Percentiles rank a stretch among this genome's conserved stretches.
phyloP scores from a whole-genome alignment of 176 grass and related monocot genomes.

The Puccinellia tenuiflora region DNA sequence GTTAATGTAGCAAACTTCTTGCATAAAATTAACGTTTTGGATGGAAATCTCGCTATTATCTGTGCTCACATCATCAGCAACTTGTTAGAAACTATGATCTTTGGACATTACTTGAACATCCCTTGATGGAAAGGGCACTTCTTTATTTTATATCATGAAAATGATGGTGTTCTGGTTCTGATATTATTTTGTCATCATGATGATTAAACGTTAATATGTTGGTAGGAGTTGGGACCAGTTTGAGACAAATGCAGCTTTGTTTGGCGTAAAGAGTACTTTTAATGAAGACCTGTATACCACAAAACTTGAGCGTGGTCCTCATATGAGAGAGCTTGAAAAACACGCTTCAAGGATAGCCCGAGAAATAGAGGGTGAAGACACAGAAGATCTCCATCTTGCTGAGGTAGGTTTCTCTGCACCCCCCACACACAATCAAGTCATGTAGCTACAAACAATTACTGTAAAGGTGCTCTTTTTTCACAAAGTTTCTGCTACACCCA shows the following conservation, averaged over 20 bases:
- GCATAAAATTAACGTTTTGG: neutral
- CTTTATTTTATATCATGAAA: constrained; percentile 16
- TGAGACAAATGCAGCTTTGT: constrained; percentile 81
- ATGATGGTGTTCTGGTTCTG: neutral
- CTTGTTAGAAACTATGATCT: neutral
- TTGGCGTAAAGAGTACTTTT: constrained; percentile 98
- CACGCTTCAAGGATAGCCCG: constrained; percentile 77
- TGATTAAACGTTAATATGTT: neutral
- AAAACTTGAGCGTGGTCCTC: constrained; percentile 92
- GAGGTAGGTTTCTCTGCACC: constrained; percentile 54
- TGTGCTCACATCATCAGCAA: neutral
- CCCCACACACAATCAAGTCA: neutral
- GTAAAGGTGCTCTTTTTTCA: neutral
- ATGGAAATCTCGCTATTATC: neutral
- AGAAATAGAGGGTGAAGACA: constrained; percentile 96
- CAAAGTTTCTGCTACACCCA: neutral
- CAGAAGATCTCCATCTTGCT: constrained; percentile 88
- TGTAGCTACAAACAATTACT: neutral
- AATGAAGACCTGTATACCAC: constrained; percentile 99
- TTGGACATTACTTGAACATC: neutral
- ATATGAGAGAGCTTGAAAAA: constrained; percentile 90
- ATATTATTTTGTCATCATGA: neutral
- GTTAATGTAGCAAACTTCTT: neutral
- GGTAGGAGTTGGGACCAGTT: constrained; percentile 98
- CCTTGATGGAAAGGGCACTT: neutral